Evolutionary conservation across 2,329 filamentous ascomycete genomes (phyloP), one percentile per base, ranked within the genome.

Genomic region (Hypoxylon sp.): DNA sequence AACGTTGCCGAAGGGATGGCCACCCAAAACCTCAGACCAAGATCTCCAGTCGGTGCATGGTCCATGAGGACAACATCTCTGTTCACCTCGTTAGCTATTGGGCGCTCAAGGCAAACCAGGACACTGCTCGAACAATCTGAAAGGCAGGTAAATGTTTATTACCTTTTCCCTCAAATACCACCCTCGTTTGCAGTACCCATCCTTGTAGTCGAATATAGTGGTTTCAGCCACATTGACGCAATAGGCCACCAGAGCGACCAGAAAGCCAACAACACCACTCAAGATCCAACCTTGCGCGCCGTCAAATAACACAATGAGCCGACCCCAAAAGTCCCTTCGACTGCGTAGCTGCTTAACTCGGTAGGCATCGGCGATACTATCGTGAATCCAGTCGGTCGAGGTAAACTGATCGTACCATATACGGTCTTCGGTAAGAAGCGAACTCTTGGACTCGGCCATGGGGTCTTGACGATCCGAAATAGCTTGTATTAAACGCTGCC

Each of bases 331-430:
- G 72, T 93, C 94, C 69, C 88, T 95, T 37, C 91, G 81, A 63
- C 82, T 86, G 38, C 91, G 84, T 27, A 99, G 79, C 43, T 86
- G 86, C 69, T 95, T 94, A 38, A 95, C 85, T 17, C 94, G 89
- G 64, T 91, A 90, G 7, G 92, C 91, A 72, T 97, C 94, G 65
- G 91, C 90, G 62, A 99, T 97, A 69, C 89, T 92, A 71, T 99
- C 94, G 69, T 96, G 93, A 1, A 99, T 92, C 94, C 94, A 99
- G 71, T 99, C 93, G 46, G 91, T 97, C 5, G 90, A 96, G 4
- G 91, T 96, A 67, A 96, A 96, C 72, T 99, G 94, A 75, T 99
- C 94, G 73, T 97, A 97, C 94, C 94, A 97, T 7, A 95, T 89
- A 53, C 94, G 86, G 62, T 97, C 91, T 66, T 97, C 90, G 40